Base-by-base conservation (phyloP, 345 rosid genomes). In the Salix arbutifolia region DNA sequence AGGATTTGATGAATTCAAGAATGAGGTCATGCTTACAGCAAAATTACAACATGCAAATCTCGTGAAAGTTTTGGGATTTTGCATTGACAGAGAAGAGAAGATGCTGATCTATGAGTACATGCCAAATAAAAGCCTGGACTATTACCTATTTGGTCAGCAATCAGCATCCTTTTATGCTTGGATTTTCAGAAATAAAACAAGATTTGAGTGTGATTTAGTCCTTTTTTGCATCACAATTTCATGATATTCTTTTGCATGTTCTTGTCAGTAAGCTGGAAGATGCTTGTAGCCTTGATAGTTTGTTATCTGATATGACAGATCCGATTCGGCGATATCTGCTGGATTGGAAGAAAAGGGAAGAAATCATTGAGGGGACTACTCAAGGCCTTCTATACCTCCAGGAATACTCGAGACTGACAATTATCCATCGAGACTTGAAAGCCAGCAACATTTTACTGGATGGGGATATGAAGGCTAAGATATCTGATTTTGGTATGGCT, bases 311-410 rank as follows among this genome's bases (percentile, higher is more conserved):
- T 14, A 14, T 5, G 10, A 31, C 38, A 87, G 90, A 87, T 31
- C 82, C 82, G 0, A 38, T 28, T 0, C 80, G 73, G 28, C 30
- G 69, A 28, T n/a, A 46, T n/a, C 7, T 6, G 0, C 69, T 86
- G 66, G 85, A 86, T 56, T 84, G 86, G 89, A 65, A 13, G 8
- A 84, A 64, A 70, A 76, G 86, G 0, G 80, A 78, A 17, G 13
- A 31, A 4, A 88, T 86, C 50, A 84, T 84, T 61, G 86, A 84
- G 77, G 88, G 89, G 37, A 64, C 86, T 14, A 80, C 82, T 25
- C 87, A 87, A 76, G 90, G 88, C 18, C 87, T 87, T 42, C 52
- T 85, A 0, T 87, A 85, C 69, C 89, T 86, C 21, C 87, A 88
- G 65, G 89, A 88, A 58, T 88, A 88, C 80, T 88, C 89, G 0